Percentiles rank a stretch among this genome's conserved stretches.
phyloP scores from a whole-genome alignment of 2,329 filamentous ascomycete genomes.

The Grosmannia penicillata region DNA sequence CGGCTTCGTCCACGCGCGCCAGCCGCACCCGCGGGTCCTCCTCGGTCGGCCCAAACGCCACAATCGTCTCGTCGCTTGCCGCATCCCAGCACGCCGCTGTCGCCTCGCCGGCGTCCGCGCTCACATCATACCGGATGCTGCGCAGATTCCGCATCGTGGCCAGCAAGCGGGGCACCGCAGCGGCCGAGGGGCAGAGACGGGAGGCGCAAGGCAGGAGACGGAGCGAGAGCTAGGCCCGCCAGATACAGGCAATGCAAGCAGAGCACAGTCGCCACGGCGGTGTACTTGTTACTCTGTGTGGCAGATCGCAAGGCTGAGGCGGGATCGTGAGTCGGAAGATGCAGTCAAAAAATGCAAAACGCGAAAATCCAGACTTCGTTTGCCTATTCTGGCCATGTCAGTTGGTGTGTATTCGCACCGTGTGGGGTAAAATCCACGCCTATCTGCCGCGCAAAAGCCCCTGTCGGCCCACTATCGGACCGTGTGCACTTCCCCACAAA shows the following conservation, averaged over 20 bases:
- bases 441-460: too few relatives aligned
- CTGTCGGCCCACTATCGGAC: too few relatives aligned
- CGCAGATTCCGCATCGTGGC: conserved; percentile 70
- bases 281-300: too few relatives aligned
- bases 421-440: conserved; percentile 6
- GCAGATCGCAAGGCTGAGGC: too few relatives aligned
- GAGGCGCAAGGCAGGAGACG: too few relatives aligned
- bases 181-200: too few relatives aligned
- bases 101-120: conserved; percentile 45
- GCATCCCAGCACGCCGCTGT: conserved; percentile 79
- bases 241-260: too few relatives aligned
- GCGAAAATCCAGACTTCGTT: conserved; percentile 4
- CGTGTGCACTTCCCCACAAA: too few relatives aligned
- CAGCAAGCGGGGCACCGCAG: not conserved
- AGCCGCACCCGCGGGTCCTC: conserved; percentile 61
- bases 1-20: conserved; percentile 26
- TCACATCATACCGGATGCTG: conserved; percentile 56
- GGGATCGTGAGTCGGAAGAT: too few relatives aligned
- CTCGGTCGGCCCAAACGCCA: conserved; percentile 67
- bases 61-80: conserved; percentile 61
- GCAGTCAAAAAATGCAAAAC: too few relatives aligned
- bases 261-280: too few relatives aligned
- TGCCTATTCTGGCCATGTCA: conserved; percentile 5
- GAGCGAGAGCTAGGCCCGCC: too few relatives aligned
- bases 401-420: conserved; percentile 2